phyloP scores from a whole-genome alignment of 2,329 filamentous ascomycete genomes.

The Aspergillus novofumigatus region DNA sequence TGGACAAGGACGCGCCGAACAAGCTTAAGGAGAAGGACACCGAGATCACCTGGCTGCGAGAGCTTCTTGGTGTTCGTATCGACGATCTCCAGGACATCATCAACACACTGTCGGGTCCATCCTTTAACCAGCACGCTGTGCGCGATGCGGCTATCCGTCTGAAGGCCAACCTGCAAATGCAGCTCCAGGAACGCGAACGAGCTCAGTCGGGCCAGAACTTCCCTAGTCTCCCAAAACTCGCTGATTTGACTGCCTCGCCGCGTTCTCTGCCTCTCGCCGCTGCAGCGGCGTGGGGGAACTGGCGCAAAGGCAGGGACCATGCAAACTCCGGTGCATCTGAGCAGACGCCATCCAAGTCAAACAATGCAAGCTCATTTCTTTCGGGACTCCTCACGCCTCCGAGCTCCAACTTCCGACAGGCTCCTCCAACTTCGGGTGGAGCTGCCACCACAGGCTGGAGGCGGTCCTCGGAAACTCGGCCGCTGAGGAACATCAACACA shows the following conservation, averaged over 20 bases:
- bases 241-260: conserved; percentile 73
- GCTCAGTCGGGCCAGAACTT: conserved; percentile 65
- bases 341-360: conserved; percentile 60
- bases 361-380: conserved; percentile 58
- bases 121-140: conserved; percentile 72
- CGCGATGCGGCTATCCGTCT: conserved; percentile 90
- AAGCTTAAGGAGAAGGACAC: conserved; percentile 91
- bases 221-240: conserved; percentile 71
- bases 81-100: conserved; percentile 93
- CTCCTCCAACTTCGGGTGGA: conserved; percentile 44
- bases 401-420: conserved; percentile 65
- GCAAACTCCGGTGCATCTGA: conserved; percentile 43
- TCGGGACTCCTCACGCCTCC: conserved; percentile 88
- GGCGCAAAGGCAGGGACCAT: conserved; percentile 67
- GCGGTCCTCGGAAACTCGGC: conserved; percentile 32
- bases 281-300: conserved; percentile 95
- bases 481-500: conserved; percentile 29
- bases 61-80: conserved; percentile 83
- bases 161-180: conserved; percentile 94
- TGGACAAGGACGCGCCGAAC: conserved; percentile 70
- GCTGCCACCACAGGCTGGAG: conserved; percentile 25
- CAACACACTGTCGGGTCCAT: conserved; percentile 66
- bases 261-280: conserved; percentile 75
- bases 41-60: conserved; percentile 91
- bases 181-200: conserved; percentile 89